These are phyloP conservation scores for Sphaerulina vaccinii DNA, from an alignment of 2,329 filamentous ascomycete genomes.

Conservation along the genomic window DNA sequence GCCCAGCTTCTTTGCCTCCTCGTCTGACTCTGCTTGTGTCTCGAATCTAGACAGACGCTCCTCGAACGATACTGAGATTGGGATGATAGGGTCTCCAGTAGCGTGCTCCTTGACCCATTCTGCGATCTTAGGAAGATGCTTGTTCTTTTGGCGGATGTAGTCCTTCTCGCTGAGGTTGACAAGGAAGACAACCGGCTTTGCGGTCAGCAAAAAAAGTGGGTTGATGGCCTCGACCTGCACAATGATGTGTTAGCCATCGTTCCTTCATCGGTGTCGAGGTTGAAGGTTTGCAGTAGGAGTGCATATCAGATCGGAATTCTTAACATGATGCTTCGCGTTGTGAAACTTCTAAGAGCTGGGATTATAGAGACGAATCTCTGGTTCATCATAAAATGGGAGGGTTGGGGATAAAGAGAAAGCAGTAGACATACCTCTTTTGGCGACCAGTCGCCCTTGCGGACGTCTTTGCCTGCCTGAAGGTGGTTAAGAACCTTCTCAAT, in stretches of 20 bases:
- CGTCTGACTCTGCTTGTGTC: conserved; percentile 71
- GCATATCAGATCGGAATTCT: conserved; percentile 57
- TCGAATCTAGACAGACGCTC: conserved; percentile 82
- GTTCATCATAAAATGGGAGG: conserved; percentile 79
- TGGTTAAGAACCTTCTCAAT: conserved; percentile 85
- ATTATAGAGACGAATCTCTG: conserved; percentile 97
- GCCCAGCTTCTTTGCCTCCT: conserved; percentile 85
- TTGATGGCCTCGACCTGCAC: conserved; percentile 93
- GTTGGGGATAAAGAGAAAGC: conserved; percentile 28
- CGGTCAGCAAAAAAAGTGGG: conserved; percentile 88
- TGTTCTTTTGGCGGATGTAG: conserved; percentile 99
- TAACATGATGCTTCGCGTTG: conserved; percentile 84
- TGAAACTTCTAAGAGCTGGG: conserved; percentile 99
- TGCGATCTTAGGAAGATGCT: conserved; percentile 88
- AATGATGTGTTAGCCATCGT: conserved; percentile 9
- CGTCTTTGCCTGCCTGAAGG: conserved; percentile 86
- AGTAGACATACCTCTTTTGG: conserved; percentile 86
- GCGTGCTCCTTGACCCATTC: conserved; percentile 95
- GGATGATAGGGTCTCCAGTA: conserved; percentile 83
- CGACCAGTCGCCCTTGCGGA: conserved; percentile 83
- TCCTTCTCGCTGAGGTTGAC: conserved; percentile 97
- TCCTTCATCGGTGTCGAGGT: background rate
- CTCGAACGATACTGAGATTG: conserved; percentile 89
- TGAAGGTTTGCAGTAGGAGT: background rate
- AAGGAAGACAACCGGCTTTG: conserved; percentile 95